A percentile compares a stretch with the other conserved stretches of the same genome.
phyloP scores from a whole-genome alignment of 1,284 basidiomycete species.

The Cryptococcus sp. region DNA sequence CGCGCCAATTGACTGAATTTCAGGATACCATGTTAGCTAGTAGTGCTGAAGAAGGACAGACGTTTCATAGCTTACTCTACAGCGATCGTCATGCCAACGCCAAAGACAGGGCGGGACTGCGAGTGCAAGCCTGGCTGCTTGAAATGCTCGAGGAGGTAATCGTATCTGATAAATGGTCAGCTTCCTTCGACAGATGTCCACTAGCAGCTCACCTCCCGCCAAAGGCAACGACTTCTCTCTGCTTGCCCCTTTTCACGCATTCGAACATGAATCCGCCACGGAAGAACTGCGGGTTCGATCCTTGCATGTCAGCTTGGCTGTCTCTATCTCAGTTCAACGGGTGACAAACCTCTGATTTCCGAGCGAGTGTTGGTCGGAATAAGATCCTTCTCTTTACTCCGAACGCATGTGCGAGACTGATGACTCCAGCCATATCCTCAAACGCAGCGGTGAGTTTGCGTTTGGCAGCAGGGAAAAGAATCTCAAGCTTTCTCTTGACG shows the following conservation, averaged over 20 bases:
- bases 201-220: slow-evolving; percentile 50
- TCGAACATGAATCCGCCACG: slow-evolving; percentile 59
- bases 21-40: slow-evolving; percentile 1
- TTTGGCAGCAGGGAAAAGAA: slow-evolving; percentile 30
- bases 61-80: slow-evolving; percentile 47
- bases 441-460: slow-evolving; percentile 48
- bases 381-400: slow-evolving; percentile 56
- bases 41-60: background rate
- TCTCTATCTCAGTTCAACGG: too few relatives aligned
- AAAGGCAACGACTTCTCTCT: slow-evolving; percentile 56
- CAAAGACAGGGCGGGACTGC: slow-evolving; percentile 47
- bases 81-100: slow-evolving; percentile 59
- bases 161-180: slow-evolving; percentile 52
- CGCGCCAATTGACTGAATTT: slow-evolving; percentile 52
- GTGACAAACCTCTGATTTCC: slow-evolving; percentile 39
- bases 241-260: slow-evolving; percentile 55
- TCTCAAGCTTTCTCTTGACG: slow-evolving; percentile 33
- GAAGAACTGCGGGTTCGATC: slow-evolving; percentile 49
- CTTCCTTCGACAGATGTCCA: slow-evolving; percentile 8
- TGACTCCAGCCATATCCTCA: slow-evolving; percentile 52
- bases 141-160: slow-evolving; percentile 58
- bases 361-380: slow-evolving; percentile 54
- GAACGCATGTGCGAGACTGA: slow-evolving; percentile 53
- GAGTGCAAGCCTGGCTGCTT: slow-evolving; percentile 49
- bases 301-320: slow-evolving; percentile 3